Base-by-base conservation (phyloP, 1,284 basidiomycete species). In the Papiliotrema laurentii region DNA sequence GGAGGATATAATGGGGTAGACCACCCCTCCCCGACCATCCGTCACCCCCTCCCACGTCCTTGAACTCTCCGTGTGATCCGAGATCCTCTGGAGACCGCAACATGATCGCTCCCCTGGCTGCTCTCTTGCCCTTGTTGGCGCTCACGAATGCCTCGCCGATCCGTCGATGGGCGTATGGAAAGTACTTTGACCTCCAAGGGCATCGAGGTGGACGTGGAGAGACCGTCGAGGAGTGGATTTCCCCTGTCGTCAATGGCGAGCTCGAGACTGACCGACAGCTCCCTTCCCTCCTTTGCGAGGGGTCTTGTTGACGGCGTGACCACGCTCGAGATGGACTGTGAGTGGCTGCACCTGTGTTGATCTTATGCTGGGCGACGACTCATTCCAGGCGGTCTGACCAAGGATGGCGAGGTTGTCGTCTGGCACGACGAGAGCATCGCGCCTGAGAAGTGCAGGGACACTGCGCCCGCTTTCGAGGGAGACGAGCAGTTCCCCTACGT, bases 131-230 rank as follows among this genome's bases (percentile, higher is more conserved):
- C 26, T 26, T 41, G 3, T 19, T 41, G 4, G 27, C 38, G 4
- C 18, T 28, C n/a, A n/a, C 37, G 6, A 22, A 27, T 18, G 45
- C 45, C 9, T 24, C 38, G 14, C 37, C 45, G 7, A 26, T 31
- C 18, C 56, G 53, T 46, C 54, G 59, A 42, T 66, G 63, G 63
- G 49, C 36, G 16, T 66, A 63, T 34, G 45, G 43, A 13, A 55
- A 61, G 52, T 66, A 64, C 56, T 63, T 60, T 47, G 64, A 67
- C 31, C 48, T 67, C 25, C 63, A 87, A 82, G 86, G 81, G n/a
- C 86, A 89, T 67, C 79, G 86, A 47, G 86, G 86, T 28, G 83
- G 83, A 50, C 79, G 86, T 61, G 86, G 86, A 7, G 83, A 84
- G 61, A 43, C 50, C 18, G 50, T 58, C 18, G 60, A 59, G 47